Evolutionary conservation across 2,329 filamentous ascomycete genomes (phyloP).

Genomic region (Epichloe sylvatica): DNA sequence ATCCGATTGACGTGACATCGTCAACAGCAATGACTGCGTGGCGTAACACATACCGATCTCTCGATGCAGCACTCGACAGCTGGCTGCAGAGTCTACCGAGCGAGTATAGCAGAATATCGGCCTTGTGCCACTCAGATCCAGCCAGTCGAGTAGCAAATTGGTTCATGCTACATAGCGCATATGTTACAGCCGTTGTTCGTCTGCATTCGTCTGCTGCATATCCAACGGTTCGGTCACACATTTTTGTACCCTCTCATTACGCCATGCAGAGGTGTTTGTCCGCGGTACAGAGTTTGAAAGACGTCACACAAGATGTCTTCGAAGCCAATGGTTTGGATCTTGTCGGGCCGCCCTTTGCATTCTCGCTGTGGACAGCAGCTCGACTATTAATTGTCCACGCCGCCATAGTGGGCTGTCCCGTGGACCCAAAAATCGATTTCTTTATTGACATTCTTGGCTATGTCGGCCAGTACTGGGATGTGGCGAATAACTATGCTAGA

Average conservation of each 20-base stretch:
- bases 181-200: constrained; percentile 29
- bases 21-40: constrained; percentile 25
- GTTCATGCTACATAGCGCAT: constrained; percentile 33
- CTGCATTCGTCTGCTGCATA: constrained; percentile 31
- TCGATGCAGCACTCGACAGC: constrained; percentile 25
- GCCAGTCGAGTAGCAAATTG: constrained; percentile 32
- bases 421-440: constrained; percentile 28
- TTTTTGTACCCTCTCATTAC: constrained; percentile 30
- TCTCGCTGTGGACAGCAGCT: constrained; percentile 30
- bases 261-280: constrained; percentile 31
- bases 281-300: constrained; percentile 28
- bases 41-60: constrained; percentile 26
- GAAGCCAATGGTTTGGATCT: constrained; percentile 29
- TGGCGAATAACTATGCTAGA: constrained; percentile 28
- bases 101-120: constrained; percentile 31
- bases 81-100: constrained; percentile 30
- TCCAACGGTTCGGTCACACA: constrained; percentile 24
- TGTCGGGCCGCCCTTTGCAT: constrained; percentile 29
- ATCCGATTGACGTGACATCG: constrained; percentile 25
- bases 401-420: constrained; percentile 21
- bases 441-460: constrained; percentile 28
- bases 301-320: constrained; percentile 29
- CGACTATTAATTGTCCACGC: constrained; percentile 27
- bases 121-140: constrained; percentile 30
- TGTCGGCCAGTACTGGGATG: constrained; percentile 30